phyloP scores from a whole-genome alignment of 805 yeast species.

The Teunomyces gatunensis region DNA sequence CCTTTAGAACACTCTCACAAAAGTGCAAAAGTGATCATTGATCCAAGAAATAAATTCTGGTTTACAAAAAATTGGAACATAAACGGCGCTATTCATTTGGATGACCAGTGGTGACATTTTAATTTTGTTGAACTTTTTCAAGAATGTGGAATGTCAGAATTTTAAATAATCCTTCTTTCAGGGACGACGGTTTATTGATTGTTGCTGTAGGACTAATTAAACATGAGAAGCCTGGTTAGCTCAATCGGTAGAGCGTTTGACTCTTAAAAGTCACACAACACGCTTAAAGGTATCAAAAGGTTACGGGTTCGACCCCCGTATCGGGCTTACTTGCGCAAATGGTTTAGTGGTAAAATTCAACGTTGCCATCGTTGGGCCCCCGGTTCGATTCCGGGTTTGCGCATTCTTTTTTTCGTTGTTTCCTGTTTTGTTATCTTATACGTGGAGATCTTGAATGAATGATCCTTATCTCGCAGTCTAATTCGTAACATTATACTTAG shows the following conservation, averaged over 20 bases:
- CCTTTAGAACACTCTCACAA: too few species aligned
- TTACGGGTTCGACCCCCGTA: constrained; percentile 38
- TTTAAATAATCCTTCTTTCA: too few species aligned
- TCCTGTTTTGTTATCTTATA: too few species aligned
- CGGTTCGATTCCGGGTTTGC: constrained; percentile 5
- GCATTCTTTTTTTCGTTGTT: not conserved
- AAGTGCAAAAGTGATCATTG: too few species aligned
- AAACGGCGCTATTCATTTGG: too few species aligned
- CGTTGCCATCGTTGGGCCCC: constrained; percentile 4
- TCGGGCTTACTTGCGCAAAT: constrained; percentile 20
- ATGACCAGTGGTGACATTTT: too few species aligned
- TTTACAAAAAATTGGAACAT: too few species aligned
- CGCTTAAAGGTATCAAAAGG: constrained; percentile 22
- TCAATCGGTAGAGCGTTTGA: constrained; percentile 28
- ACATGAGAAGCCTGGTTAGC: constrained; percentile 23
- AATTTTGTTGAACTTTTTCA: too few species aligned
- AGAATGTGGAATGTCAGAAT: too few species aligned
- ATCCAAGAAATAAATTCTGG: too few species aligned
- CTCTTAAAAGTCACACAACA: constrained; percentile 13
- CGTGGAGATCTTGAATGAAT: too few species aligned
- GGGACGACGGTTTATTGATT: not conserved
- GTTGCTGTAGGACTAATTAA: not conserved
- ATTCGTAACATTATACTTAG: not conserved
- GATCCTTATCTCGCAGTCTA: not conserved
- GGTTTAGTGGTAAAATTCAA: constrained; percentile 4